Base-by-base conservation (phyloP, 345 rosid genomes). In the Triadica sebifera region DNA sequence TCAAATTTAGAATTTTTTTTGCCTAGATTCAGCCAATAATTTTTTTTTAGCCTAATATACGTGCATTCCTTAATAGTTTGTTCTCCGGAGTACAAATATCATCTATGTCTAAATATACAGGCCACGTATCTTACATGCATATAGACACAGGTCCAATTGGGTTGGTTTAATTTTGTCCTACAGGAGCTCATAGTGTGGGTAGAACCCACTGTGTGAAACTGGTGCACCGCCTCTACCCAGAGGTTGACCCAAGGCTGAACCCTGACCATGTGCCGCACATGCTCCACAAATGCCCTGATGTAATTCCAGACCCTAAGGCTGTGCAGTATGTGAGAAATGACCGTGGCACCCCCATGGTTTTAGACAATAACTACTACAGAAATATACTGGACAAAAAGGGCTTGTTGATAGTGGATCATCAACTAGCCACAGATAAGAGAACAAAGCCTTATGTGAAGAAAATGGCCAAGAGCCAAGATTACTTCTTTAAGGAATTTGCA, bases 281-380 rank as follows among this genome's bases (percentile, higher is more conserved):
- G 98, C 90, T 94, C 56, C 85, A 91, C 82, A 92, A 92, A 80
- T 94, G 98, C 70, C 98, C 98, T 1, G 95, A 94, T 67, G 75
- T 93, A n/a, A 91, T 94, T 82, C 98, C 95, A 12, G 97, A 94
- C 80, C 97, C 97, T 0, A 94, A 94, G 76, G 97, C 97, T 0
- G 98, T 92, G 15, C 97, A 94, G 76, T 94, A 94, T 65, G 98
- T 94, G 79, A 88, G 98, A 76, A 94, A 94, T 49, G 98, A 94
- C 87, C 83, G 97, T 1, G 97, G 98, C 24, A 94, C 98, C 0
- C 98, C 97, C 62, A 94, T 94, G 98, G 68, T 84, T 0, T 81
- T 94, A 39, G 98, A 94, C 85, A 94, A 94, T 91, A 92, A 94
- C 80, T 92, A 92, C 85, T 94, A 94, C 87, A 89, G 93, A 60